Percentiles rank a stretch among this genome's conserved stretches.
Conservation (phyloP, 2,329 filamentous ascomycete species). For the Sporothrix pseudoabietina region DNA sequence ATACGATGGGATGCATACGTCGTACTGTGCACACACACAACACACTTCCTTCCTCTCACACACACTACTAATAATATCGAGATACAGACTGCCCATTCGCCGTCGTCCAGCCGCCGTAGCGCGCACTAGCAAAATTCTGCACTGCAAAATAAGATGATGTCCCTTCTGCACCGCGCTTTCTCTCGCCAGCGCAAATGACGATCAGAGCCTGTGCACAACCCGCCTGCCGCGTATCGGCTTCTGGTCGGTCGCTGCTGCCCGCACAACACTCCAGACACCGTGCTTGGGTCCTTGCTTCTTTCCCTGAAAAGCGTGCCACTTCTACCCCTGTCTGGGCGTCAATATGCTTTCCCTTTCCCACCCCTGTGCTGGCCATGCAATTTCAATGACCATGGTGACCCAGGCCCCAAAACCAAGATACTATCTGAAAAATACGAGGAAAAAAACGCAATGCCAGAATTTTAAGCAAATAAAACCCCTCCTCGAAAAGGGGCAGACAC, state of each 20-base stretch:
- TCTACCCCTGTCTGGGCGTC: slow-evolving; percentile 18
- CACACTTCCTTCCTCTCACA: background rate
- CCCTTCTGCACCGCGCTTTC: slow-evolving; percentile 13
- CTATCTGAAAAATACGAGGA: slow-evolving; percentile 9
- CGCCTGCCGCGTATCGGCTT: slow-evolving; percentile 7
- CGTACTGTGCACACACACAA: background rate
- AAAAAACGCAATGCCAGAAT: background rate
- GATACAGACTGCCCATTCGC: slow-evolving; percentile 7
- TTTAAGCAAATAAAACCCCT: slow-evolving; percentile 11
- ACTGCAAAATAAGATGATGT: slow-evolving; percentile 23
- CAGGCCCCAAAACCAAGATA: background rate
- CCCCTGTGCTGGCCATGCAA: slow-evolving; percentile 25
- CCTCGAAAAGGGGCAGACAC: slow-evolving; percentile 1
- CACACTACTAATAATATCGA: background rate
- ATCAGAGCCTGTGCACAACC: slow-evolving; percentile 29
- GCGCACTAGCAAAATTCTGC: slow-evolving; percentile 26
- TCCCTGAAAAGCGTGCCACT: slow-evolving; percentile 5
- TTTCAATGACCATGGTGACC: slow-evolving; percentile 18
- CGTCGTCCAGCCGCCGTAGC: slow-evolving; percentile 22
- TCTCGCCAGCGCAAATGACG: slow-evolving; percentile 27
- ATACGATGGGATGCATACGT: slow-evolving; percentile 4
- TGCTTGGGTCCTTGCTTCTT: slow-evolving; percentile 7
- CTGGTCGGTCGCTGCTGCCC: background rate
- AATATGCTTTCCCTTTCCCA: slow-evolving; percentile 5
- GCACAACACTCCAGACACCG: background rate